Evolutionary conservation across 768 basidiomycete species (phyloP).

Genomic region (Termitomyces bulborhizus): DNA sequence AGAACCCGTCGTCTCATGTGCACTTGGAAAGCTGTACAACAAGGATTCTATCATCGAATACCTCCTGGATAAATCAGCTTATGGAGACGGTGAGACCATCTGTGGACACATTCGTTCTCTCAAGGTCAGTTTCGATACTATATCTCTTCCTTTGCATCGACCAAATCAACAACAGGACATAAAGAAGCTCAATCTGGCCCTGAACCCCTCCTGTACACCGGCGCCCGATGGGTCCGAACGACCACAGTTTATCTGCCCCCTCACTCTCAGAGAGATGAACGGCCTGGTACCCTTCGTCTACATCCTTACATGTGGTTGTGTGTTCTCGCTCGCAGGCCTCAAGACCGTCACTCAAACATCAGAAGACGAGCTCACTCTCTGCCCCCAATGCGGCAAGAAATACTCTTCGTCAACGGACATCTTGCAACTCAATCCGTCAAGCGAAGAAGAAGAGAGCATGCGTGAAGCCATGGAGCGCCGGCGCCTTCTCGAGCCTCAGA

Average conservation of each 20-base stretch:
- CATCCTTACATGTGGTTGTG: conserved; percentile 80
- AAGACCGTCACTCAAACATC: conserved; percentile 46
- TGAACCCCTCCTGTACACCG: conserved; percentile 49
- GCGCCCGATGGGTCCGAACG: conserved; percentile 38
- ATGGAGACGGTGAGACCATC: conserved; percentile 89
- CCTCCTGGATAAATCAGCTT: conserved; percentile 73
- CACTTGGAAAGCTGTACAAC: conserved; percentile 92
- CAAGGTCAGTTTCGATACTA: conserved; percentile 52
- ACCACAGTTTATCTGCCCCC: conserved; percentile 82
- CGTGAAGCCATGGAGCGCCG: conserved; percentile 48
- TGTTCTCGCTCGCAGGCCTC: conserved; percentile 82
- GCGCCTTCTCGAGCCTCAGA: conserved; percentile 46
- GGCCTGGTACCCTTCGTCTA: conserved; percentile 87
- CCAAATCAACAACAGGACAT: conserved; percentile 55
- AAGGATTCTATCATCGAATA: conserved; percentile 92
- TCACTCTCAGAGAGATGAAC: conserved; percentile 93
- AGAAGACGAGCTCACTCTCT: conserved; percentile 43
- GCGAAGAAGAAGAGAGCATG: conserved; percentile 61
- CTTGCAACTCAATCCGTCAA: conserved; percentile 59
- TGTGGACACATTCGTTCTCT: conserved; percentile 51
- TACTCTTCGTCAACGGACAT: conserved; percentile 54
- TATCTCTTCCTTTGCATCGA: neutral
- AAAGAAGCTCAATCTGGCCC: conserved; percentile 74
- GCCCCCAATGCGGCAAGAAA: conserved; percentile 73
- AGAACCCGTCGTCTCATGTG: conserved; percentile 88